phyloP scores from a whole-genome alignment of 2,329 filamentous ascomycete genomes.

The Hymenoscyphus repandus region DNA sequence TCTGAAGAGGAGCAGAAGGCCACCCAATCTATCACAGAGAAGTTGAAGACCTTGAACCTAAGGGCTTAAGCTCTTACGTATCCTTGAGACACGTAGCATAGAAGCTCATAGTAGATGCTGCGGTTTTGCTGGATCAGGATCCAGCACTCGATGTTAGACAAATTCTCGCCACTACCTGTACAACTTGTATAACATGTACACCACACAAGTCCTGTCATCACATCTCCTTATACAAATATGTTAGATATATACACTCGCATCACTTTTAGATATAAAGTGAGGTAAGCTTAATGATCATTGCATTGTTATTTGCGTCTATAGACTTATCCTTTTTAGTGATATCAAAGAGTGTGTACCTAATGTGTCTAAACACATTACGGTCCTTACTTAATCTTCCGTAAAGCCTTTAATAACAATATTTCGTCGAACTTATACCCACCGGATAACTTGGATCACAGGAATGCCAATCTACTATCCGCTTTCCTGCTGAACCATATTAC shows the following conservation, averaged over 20 bases:
- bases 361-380: neutral
- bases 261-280: neutral
- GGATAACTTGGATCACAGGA: neutral
- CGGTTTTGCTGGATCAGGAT: too few relatives aligned
- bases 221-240: neutral
- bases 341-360: neutral
- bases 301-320: neutral
- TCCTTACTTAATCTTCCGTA: neutral
- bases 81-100: too few relatives aligned
- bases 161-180: neutral
- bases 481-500: neutral
- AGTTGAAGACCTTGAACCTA: neutral
- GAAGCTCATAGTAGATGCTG: too few relatives aligned
- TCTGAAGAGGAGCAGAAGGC: conserved; percentile 3
- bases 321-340: conserved; percentile 2
- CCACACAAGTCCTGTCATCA: neutral
- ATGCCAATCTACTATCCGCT: neutral
- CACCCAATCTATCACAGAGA: neutral
- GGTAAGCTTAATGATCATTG: neutral
- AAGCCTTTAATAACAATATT: neutral
- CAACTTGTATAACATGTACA: neutral
- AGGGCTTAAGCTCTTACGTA: too few relatives aligned
- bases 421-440: neutral
- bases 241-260: neutral
- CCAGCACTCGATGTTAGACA: too few relatives aligned